Evolutionary conservation across 1,139 yeast genomes (phyloP).

Genomic region (Candida buenavistaensis): DNA sequence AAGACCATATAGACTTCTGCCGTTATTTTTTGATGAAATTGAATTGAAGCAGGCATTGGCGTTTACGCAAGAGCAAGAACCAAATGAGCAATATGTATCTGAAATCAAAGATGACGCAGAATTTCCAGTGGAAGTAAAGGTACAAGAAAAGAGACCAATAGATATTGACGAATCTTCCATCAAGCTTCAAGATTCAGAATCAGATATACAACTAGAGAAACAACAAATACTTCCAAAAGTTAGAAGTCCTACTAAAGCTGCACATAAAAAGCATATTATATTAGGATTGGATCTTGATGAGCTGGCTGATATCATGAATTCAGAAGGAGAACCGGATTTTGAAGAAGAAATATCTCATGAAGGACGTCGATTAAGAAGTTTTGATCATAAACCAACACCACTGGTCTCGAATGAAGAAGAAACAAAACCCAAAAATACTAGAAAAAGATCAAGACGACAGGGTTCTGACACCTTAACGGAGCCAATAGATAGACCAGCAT

Average conservation of each 20-base stretch:
- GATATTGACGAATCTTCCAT: no score
- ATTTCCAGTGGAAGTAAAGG: neutral
- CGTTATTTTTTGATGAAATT: neutral
- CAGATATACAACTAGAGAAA: neutral
- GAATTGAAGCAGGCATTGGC: slow-evolving; percentile 4
- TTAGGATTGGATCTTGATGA: slow-evolving; percentile 5
- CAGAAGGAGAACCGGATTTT: no score
- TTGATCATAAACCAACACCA: slow-evolving; percentile 2
- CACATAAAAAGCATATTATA: neutral
- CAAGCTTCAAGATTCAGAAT: no score
- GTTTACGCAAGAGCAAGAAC: neutral
- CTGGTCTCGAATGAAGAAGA: no score
- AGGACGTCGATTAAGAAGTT: slow-evolving; percentile 5
- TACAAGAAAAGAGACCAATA: no score
- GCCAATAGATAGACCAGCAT: slow-evolving; percentile 32
- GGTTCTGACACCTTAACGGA: slow-evolving; percentile 2
- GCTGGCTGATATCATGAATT: neutral
- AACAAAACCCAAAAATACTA: slow-evolving; percentile 2
- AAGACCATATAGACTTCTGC: neutral
- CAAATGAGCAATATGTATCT: neutral
- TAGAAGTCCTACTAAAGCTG: neutral
- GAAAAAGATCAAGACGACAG: neutral
- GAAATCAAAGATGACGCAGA: neutral
- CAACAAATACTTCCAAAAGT: no score
- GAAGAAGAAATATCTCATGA: neutral